phyloP scores from a whole-genome alignment of 2,329 filamentous ascomycete species.

The Colletotrichum eleusines region DNA sequence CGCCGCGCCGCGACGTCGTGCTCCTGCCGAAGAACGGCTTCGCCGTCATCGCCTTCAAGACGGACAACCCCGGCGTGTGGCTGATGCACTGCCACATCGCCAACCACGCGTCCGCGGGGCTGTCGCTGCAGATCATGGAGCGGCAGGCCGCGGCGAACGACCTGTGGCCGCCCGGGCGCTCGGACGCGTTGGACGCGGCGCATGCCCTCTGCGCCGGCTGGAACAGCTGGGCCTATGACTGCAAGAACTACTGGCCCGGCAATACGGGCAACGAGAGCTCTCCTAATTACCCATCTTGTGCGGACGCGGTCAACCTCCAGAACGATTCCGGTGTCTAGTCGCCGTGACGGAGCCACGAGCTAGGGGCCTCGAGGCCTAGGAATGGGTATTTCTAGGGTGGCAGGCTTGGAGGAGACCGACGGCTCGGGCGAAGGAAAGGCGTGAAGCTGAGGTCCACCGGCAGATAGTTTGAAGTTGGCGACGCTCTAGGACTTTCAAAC shows the following conservation, averaged over 20 bases:
- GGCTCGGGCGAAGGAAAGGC: not conserved
- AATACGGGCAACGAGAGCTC: not conserved
- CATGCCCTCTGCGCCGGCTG: conserved; percentile 23
- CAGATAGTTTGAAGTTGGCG: not conserved
- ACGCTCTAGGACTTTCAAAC: not conserved
- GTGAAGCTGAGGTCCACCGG: too few relatives aligned
- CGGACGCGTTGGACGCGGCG: conserved; percentile 1
- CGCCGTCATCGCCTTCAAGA: conserved; percentile 61
- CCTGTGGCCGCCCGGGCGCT: not conserved
- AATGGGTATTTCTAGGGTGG: not conserved
- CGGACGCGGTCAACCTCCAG: conserved; percentile 7
- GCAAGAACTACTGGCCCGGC: conserved; percentile 32
- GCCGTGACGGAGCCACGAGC: fast-evolving
- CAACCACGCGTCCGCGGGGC: conserved; percentile 55
- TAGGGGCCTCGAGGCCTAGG: not conserved
- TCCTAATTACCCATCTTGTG: conserved; percentile 2
- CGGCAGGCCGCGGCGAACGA: conserved; percentile 15
- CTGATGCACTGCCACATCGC: conserved; percentile 65
- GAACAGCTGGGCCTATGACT: conserved; percentile 34
- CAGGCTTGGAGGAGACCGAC: too few relatives aligned
- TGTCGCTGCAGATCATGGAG: conserved; percentile 30
- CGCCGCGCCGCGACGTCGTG: conserved; percentile 64
- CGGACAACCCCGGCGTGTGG: conserved; percentile 63
- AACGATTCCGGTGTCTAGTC: conserved; percentile 23
- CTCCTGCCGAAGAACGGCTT: conserved; percentile 58